Percentiles rank a stretch among this genome's conserved stretches.
Conservation (phyloP, 345 rosid species). For the Camelina laxa region DNA sequence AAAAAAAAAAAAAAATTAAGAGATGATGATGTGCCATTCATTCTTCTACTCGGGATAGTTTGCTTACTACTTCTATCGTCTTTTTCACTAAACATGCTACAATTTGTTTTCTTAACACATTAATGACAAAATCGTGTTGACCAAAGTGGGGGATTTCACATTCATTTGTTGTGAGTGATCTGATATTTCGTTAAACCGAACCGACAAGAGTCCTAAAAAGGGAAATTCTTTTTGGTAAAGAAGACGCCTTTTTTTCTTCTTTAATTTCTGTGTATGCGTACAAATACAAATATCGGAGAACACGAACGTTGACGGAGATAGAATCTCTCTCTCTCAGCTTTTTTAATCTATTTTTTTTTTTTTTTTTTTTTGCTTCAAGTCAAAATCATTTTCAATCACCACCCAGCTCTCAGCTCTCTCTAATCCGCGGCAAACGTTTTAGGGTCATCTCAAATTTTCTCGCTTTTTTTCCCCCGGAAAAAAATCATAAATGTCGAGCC, state of each 20-base stretch:
- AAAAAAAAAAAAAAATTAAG: too few species aligned
- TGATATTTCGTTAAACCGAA: conserved; percentile 11
- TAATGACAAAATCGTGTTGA: too few species aligned
- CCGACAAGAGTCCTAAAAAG: conserved; percentile 14
- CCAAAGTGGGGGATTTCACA: too few species aligned
- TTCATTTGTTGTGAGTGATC: too few species aligned
- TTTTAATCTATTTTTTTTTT: conserved; percentile 5
- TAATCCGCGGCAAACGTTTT: conserved; percentile 33
- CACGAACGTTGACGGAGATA: conserved; percentile 19
- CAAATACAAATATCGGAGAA: neutral
- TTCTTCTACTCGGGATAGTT: too few species aligned
- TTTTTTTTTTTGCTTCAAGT: neutral
- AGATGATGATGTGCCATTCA: too few species aligned
- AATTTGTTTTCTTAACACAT: too few species aligned
- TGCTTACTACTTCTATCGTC: too few species aligned
- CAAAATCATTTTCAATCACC: conserved; percentile 26
- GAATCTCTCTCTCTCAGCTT: conserved; percentile 11
- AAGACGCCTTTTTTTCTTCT: neutral
- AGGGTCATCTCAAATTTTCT: neutral
- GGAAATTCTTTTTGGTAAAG: neutral
- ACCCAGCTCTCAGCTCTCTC: conserved; percentile 12
- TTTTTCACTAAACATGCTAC: too few species aligned
- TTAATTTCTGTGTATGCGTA: neutral
- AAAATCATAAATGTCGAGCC: conserved; percentile 31
- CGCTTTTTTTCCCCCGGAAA: neutral